These are phyloP conservation scores for Penicillium hesseltinei DNA, from an alignment of 2,329 filamentous ascomycete genomes.

Conservation along the genomic window DNA sequence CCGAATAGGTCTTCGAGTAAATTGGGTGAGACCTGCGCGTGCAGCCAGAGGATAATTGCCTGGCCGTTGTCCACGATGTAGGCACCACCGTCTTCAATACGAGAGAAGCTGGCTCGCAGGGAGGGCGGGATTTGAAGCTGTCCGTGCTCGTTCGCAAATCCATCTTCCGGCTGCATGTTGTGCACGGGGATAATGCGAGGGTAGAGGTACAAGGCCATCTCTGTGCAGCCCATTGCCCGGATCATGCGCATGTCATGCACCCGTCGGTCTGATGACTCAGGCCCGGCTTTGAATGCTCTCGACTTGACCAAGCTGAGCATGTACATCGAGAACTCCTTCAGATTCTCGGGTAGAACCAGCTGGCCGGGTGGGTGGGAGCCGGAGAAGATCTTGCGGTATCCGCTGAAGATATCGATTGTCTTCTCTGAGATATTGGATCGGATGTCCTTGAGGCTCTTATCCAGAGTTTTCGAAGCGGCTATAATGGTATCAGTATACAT, in stretches of 20 bases:
- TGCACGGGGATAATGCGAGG: conserved; percentile 90
- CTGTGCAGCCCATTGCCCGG: conserved; percentile 78
- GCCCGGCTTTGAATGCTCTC: conserved; percentile 85
- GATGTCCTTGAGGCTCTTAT: conserved; percentile 79
- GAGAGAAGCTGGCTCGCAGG: conserved; percentile 78
- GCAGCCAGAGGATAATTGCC: conserved; percentile 86
- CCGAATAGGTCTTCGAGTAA: conserved; percentile 89
- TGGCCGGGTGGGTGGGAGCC: conserved; percentile 85
- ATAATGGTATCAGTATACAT: conserved; percentile 22
- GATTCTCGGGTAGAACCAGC: conserved; percentile 88
- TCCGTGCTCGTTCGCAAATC: conserved; percentile 89
- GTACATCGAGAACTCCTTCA: conserved; percentile 97
- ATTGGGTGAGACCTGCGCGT: conserved; percentile 87
- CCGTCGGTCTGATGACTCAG: conserved; percentile 84
- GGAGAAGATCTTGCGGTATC: conserved; percentile 89
- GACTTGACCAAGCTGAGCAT: conserved; percentile 86
- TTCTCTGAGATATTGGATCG: conserved; percentile 81
- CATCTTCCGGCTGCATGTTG: conserved; percentile 81
- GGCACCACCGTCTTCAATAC: conserved; percentile 86
- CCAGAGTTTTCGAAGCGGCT: conserved; percentile 77
- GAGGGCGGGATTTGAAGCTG: conserved; percentile 80
- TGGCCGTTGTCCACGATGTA: conserved; percentile 97
- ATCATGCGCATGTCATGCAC: conserved; percentile 91
- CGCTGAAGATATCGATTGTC: conserved; percentile 85
- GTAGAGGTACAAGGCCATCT: conserved; percentile 90